phyloP scores from a whole-genome alignment of 805 yeast species.

The Zygoascus flipseniorum region DNA sequence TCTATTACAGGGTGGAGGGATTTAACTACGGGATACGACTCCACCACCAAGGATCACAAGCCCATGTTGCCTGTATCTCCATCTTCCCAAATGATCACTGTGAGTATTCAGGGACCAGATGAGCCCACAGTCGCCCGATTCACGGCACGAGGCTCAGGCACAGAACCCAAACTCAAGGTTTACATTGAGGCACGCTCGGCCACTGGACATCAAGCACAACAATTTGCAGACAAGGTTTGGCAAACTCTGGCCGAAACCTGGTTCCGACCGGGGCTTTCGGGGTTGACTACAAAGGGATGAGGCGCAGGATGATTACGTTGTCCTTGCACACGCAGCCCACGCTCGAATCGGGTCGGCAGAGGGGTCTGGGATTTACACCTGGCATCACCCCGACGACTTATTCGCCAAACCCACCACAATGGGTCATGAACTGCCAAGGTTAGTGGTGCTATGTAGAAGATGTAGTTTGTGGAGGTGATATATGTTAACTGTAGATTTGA shows the following conservation, averaged over 20 bases:
- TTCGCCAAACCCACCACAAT: neutral
- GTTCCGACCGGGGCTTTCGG: neutral
- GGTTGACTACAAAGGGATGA: neutral
- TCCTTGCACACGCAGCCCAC: no score
- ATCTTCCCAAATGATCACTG: constrained; percentile 81
- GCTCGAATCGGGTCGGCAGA: no score
- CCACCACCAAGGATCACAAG: constrained; percentile 45
- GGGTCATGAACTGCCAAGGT: neutral
- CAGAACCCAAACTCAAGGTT: constrained; percentile 90
- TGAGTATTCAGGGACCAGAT: constrained; percentile 29
- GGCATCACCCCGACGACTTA: neutral
- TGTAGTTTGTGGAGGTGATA: no score
- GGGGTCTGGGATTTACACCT: neutral
- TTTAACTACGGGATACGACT: constrained; percentile 73
- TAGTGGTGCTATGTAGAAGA: neutral
- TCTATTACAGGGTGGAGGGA: constrained; percentile 67
- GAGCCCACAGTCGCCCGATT: constrained; percentile 46
- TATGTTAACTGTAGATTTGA: neutral
- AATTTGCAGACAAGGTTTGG: constrained; percentile 64
- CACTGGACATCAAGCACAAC: constrained; percentile 39
- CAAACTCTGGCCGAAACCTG: constrained; percentile 31
- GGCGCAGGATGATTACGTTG: no score
- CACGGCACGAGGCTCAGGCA: constrained; percentile 91
- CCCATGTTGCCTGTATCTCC: constrained; percentile 69
- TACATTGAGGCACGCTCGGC: constrained; percentile 70